phyloP scores from a whole-genome alignment of 2,329 filamentous ascomycete species.

The Microsporum ferrugineum region DNA sequence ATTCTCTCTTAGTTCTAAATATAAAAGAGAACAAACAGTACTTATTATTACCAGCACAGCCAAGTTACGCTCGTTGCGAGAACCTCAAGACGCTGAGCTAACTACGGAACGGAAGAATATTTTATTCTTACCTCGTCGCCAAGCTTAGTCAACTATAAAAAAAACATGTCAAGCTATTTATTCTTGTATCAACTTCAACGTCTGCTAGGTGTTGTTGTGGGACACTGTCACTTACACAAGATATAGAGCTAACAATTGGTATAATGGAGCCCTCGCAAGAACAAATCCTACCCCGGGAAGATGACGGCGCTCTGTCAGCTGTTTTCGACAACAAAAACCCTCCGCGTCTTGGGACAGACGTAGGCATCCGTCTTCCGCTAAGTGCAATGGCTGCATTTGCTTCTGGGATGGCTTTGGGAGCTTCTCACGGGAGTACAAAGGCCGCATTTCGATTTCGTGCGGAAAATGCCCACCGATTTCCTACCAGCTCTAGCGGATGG shows the following conservation, averaged over 20 bases:
- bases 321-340: conserved; percentile 29
- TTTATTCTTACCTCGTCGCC: too few species aligned
- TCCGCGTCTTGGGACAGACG: conserved; percentile 49
- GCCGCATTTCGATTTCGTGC: conserved; percentile 78
- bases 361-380: conserved; percentile 53
- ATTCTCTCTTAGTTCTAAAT: too few species aligned
- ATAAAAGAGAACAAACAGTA: too few species aligned
- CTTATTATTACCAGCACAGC: too few species aligned
- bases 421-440: conserved; percentile 59
- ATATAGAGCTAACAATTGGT: neutral
- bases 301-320: conserved; percentile 11
- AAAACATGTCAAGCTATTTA: too few species aligned
- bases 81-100: too few species aligned
- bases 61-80: too few species aligned
- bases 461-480: conserved; percentile 90
- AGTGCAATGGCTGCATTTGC: conserved; percentile 53
- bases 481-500: conserved; percentile 73
- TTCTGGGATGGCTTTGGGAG: conserved; percentile 59
- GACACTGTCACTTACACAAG: too few species aligned
- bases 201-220: too few species aligned
- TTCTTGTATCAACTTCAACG: too few species aligned
- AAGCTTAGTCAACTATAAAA: too few species aligned
- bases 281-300: neutral
- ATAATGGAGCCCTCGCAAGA: neutral
- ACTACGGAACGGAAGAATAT: too few species aligned